A percentile compares a stretch with the other conserved stretches of the same genome.
phyloP scores from a whole-genome alignment of 1,139 yeast genomes.

The Cylindricascospora bacillispora region DNA sequence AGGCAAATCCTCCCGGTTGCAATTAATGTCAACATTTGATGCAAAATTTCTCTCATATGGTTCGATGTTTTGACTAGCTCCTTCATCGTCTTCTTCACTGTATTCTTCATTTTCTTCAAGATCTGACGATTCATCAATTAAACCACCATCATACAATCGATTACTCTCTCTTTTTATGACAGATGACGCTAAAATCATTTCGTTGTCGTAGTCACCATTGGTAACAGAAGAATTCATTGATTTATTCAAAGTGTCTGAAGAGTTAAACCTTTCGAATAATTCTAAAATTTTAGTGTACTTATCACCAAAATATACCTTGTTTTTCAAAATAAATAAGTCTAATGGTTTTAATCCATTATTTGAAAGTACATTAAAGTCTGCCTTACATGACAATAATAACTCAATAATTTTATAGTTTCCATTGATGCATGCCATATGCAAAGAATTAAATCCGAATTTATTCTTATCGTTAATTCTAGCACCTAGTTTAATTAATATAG shows the following conservation, averaged over 20 bases:
- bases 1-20: conserved; percentile 39
- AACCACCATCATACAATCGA: conserved; percentile 12
- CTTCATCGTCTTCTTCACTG: conserved; percentile 11
- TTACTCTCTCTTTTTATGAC: not conserved
- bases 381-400: conserved; percentile 33
- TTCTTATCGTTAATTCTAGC: conserved; percentile 66
- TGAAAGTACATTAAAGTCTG: conserved; percentile 47
- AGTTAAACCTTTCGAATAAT: too few species aligned
- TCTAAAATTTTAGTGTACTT: conserved; percentile 3
- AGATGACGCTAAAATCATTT: too few species aligned
- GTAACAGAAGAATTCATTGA: conserved; percentile 12
- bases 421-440: conserved; percentile 64
- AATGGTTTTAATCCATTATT: conserved; percentile 38
- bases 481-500: conserved; percentile 58
- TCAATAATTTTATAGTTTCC: conserved; percentile 52
- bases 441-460: conserved; percentile 67
- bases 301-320: conserved; percentile 1
- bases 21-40: not conserved
- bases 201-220: conserved; percentile 1
- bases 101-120: conserved; percentile 26
- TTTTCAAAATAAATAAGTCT: conserved; percentile 1
- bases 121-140: conserved; percentile 18
- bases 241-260: conserved; percentile 36
- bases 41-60: not conserved
- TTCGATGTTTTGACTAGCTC: not conserved